Conservation (phyloP, 2,329 filamentous ascomycete genomes). For the Hortaea werneckii region DNA sequence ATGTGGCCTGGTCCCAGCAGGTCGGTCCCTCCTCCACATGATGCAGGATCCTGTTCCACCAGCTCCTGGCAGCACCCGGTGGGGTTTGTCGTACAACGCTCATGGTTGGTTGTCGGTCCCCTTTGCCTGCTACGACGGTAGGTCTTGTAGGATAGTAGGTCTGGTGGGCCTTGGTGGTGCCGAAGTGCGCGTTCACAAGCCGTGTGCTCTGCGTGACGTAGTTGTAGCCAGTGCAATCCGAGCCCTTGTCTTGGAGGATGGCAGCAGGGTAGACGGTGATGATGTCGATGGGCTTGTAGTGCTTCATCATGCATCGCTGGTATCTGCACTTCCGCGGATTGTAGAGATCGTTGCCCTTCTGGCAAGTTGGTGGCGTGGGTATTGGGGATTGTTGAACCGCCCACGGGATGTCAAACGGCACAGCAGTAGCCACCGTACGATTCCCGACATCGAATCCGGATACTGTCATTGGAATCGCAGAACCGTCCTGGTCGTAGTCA, state of each 20-base stretch:
- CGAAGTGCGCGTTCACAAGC: not conserved
- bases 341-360: not conserved
- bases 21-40: not conserved
- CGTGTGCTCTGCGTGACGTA: not conserved
- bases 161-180: not conserved
- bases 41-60: not conserved
- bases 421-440: not conserved
- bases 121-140: not conserved
- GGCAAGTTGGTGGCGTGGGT: conserved; percentile 1
- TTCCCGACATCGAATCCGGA: not conserved
- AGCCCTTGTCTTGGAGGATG: not conserved
- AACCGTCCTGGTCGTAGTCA: not conserved
- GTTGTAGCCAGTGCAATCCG: not conserved
- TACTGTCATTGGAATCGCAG: not conserved
- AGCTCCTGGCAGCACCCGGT: not conserved
- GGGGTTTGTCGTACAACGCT: not conserved
- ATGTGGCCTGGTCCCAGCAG: not conserved
- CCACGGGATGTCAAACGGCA: not conserved
- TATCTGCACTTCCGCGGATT: not conserved
- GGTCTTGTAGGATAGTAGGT: not conserved
- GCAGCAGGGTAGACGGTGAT: conserved; percentile 1
- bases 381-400: not conserved
- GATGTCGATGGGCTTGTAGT: conserved; percentile 2
- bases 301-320: conserved; percentile 1
- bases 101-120: not conserved